Evolutionary conservation across 2,329 filamentous ascomycete species (phyloP).

Genomic region (Calonectria honghensis): DNA sequence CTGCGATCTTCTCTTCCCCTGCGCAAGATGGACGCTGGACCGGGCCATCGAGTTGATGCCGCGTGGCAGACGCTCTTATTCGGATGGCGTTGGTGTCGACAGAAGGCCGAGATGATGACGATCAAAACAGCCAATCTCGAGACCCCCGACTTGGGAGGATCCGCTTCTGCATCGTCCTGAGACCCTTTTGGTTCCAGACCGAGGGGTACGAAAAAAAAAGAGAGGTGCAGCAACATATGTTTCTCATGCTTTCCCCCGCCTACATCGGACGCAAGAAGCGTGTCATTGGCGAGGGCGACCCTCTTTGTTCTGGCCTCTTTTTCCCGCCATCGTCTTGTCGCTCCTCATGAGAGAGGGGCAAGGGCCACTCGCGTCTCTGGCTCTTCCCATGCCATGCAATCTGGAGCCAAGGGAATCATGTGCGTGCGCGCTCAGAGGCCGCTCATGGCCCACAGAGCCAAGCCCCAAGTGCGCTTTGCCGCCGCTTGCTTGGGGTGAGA

Average conservation of each 20-base stretch:
- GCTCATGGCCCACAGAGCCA: conserved; percentile 25
- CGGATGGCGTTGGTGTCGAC: conserved; percentile 13
- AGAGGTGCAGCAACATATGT: conserved; percentile 1
- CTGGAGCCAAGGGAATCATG: background rate
- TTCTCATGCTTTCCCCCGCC: conserved; percentile 27
- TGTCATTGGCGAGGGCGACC: conserved; percentile 9
- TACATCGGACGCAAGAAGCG: conserved; percentile 36
- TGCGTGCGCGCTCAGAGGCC: conserved; percentile 13
- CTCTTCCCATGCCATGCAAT: conserved; percentile 10
- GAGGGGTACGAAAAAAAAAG: background rate
- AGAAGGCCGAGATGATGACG: conserved; percentile 25
- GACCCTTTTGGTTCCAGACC: conserved; percentile 13
- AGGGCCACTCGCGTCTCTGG: background rate
- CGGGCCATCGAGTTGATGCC: conserved; percentile 27
- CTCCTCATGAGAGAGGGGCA: conserved; percentile 10
- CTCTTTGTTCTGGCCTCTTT: conserved; percentile 20
- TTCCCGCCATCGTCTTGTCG: background rate
- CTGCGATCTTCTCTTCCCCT: conserved; percentile 24
- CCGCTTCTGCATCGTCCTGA: conserved; percentile 26
- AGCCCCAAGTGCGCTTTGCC: conserved; percentile 15
- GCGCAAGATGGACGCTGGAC: conserved; percentile 10
- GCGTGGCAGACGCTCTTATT: conserved; percentile 27
- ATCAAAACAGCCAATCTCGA: conserved; percentile 15
- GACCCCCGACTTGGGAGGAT: background rate
- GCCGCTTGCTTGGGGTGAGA: background rate